Conservation (phyloP, 1,284 basidiomycete genomes). For the Cronartium ribicola region DNA sequence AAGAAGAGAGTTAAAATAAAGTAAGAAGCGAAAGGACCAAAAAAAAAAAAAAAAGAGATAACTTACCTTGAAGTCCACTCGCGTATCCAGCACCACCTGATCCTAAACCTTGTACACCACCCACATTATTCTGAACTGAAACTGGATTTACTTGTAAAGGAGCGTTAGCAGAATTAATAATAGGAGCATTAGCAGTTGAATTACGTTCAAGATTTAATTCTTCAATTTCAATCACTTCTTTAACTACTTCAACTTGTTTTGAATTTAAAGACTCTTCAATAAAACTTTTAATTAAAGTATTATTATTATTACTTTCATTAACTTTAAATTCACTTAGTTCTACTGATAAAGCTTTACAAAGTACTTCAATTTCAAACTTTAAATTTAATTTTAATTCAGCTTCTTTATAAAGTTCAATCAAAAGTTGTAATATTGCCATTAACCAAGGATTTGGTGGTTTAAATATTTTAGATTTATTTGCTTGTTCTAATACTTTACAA, state of each 20-base stretch:
- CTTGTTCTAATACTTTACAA: slow-evolving; percentile 92
- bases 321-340: slow-evolving; percentile 82
- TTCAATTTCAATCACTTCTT: too few relatives aligned
- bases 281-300: too few relatives aligned
- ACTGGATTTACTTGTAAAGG: slow-evolving; percentile 3
- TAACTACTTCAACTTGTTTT: too few relatives aligned
- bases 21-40: background rate
- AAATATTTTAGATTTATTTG: slow-evolving; percentile 84
- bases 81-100: slow-evolving; percentile 38
- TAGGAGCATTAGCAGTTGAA: slow-evolving; percentile 9
- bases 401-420: slow-evolving; percentile 93
- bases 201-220: too few relatives aligned
- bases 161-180: background rate
- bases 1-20: background rate
- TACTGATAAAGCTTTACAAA: slow-evolving; percentile 86
- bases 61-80: slow-evolving; percentile 35
- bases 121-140: slow-evolving; percentile 5
- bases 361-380: slow-evolving; percentile 97
- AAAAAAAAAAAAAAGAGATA: background rate
- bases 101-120: slow-evolving; percentile 17
- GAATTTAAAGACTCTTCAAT: too few relatives aligned
- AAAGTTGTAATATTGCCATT: slow-evolving; percentile 84
- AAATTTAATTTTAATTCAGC: slow-evolving; percentile 94
- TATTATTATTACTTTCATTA: slow-evolving; percentile 55
- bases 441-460: slow-evolving; percentile 96